These are phyloP conservation scores for Glycine soja DNA, from an alignment of 306 rosid species.

Conservation along the genomic window DNA sequence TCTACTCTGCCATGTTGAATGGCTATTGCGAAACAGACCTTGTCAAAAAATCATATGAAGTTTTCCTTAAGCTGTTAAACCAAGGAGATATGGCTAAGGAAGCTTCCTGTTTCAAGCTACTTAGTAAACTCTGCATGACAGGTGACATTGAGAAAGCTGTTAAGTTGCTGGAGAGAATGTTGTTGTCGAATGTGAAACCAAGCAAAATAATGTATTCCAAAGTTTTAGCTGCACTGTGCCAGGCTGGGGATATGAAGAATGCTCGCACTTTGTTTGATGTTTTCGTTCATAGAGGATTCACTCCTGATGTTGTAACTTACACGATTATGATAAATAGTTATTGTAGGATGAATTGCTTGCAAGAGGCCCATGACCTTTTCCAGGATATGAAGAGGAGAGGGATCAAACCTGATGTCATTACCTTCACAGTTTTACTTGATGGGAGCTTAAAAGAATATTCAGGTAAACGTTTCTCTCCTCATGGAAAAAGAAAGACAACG, in stretches of 20 bases:
- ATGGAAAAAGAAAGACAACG: conserved; percentile 31
- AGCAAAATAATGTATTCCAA: conserved; percentile 56
- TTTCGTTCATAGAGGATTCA: conserved; percentile 54
- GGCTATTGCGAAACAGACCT: conserved; percentile 75
- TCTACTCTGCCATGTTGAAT: conserved; percentile 69
- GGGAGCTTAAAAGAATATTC: conserved; percentile 52
- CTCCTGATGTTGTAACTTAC: conserved; percentile 73
- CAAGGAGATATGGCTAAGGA: conserved; percentile 51
- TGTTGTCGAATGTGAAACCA: conserved; percentile 59
- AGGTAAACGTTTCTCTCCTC: conserved; percentile 33
- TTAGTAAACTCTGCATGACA: conserved; percentile 63
- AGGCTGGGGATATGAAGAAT: conserved; percentile 55
- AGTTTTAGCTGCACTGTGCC: conserved; percentile 72
- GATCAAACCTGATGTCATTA: conserved; percentile 72
- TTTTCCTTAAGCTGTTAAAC: conserved; percentile 57
- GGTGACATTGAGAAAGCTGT: conserved; percentile 52
- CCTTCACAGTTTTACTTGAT: conserved; percentile 82
- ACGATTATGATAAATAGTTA: conserved; percentile 78
- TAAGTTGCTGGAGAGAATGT: conserved; percentile 56
- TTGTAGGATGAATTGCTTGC: conserved; percentile 64
- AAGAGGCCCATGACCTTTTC: conserved; percentile 68
- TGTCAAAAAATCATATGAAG: conserved; percentile 57
- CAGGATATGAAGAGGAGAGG: conserved; percentile 72
- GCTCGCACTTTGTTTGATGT: conserved; percentile 61
- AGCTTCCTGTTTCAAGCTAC: conserved; percentile 58